These are phyloP conservation scores for Agastache rugosa DNA, from an alignment of 257 asterid genomes.

Conservation along the genomic window DNA sequence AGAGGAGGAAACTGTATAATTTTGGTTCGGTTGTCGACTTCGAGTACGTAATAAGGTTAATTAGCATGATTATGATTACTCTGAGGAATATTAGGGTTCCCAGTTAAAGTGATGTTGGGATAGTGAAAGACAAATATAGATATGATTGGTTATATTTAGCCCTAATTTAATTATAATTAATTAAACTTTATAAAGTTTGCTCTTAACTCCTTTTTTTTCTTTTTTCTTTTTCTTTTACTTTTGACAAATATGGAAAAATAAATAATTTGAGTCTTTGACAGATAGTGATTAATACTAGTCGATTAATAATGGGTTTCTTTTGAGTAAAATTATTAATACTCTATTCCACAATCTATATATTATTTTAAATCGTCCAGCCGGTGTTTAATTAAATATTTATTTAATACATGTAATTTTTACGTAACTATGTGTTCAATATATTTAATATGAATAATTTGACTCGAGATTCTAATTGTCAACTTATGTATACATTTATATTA, in stretches of 20 bases:
- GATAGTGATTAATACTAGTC: too few relatives aligned
- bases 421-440: too few relatives aligned
- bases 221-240: not conserved
- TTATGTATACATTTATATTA: too few relatives aligned
- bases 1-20: not conserved
- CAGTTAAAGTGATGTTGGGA: constrained; percentile 54
- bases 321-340: too few relatives aligned
- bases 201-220: not conserved
- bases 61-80: constrained; percentile 53
- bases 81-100: constrained; percentile 44
- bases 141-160: not conserved
- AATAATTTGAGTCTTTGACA: too few relatives aligned
- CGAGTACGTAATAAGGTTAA: constrained; percentile 33
- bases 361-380: too few relatives aligned
- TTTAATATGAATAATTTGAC: too few relatives aligned
- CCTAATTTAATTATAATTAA: not conserved
- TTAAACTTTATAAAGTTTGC: not conserved
- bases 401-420: too few relatives aligned
- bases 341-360: too few relatives aligned
- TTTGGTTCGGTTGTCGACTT: constrained; percentile 35
- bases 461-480: too few relatives aligned
- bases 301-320: too few relatives aligned
- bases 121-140: constrained; percentile 33
- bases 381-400: too few relatives aligned
- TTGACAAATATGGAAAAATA: not conserved